A percentile compares a stretch with the other conserved stretches of the same genome.
Conservation (phyloP, 805 yeast species). For the Sugiyamaella mastotermitis region DNA sequence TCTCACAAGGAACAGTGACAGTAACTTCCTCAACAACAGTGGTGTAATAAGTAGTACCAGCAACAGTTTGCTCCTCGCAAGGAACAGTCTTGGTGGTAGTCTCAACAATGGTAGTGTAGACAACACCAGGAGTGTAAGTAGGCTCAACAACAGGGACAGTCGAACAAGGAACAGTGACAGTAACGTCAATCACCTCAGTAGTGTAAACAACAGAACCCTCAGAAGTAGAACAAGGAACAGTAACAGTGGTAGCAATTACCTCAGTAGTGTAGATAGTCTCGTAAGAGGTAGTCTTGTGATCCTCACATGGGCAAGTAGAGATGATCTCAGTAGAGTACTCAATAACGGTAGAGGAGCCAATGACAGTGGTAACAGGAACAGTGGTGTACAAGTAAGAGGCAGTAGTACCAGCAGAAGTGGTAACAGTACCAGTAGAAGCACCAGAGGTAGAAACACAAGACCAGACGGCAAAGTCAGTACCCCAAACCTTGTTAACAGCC, state of each 20-base stretch:
- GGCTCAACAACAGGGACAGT: slow-evolving; percentile 4
- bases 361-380: slow-evolving; percentile 5
- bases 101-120: slow-evolving; percentile 5
- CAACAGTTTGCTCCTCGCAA: slow-evolving; percentile 7
- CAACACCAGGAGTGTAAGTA: neutral
- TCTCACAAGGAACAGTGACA: slow-evolving; percentile 13
- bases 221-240: slow-evolving; percentile 7
- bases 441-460: slow-evolving; percentile 7
- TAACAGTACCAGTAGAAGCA: slow-evolving; percentile 2
- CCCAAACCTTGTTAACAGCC: slow-evolving; percentile 10
- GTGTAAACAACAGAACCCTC: slow-evolving; percentile 1
- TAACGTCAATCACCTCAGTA: slow-evolving; percentile 2
- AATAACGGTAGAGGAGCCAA: slow-evolving; percentile 6
- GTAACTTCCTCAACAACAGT: slow-evolving; percentile 8
- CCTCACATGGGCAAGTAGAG: slow-evolving; percentile 8
- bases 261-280: slow-evolving; percentile 1
- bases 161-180: slow-evolving; percentile 9
- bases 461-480: neutral
- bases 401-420: slow-evolving; percentile 9
- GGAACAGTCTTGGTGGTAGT: slow-evolving; percentile 7
- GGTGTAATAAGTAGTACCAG: slow-evolving; percentile 5
- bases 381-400: slow-evolving; percentile 10
- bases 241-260: slow-evolving; percentile 1
- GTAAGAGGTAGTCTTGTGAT: slow-evolving; percentile 2
- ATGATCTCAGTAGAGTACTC: slow-evolving; percentile 5